Conservation (phyloP, 2,329 filamentous ascomycete species). For the Eurotiales sp. region DNA sequence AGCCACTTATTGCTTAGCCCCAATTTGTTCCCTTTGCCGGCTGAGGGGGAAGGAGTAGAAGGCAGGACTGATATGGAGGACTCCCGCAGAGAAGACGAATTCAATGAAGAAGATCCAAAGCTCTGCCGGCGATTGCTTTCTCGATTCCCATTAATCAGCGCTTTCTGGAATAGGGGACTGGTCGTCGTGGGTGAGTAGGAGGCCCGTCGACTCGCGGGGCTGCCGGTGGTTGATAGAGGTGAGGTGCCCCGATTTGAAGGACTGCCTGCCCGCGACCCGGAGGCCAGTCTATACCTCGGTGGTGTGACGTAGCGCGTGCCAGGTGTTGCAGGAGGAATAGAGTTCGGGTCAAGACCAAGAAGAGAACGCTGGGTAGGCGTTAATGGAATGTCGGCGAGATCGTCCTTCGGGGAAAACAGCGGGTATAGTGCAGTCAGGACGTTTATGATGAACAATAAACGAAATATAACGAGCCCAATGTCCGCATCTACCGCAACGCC, state of each 20-base stretch:
- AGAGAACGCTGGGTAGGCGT: conserved; percentile 84
- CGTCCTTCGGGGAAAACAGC: conserved; percentile 67
- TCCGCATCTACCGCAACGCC: conserved; percentile 35
- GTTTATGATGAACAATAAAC: conserved; percentile 65
- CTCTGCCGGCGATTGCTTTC: conserved; percentile 55
- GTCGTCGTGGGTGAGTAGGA: conserved; percentile 51
- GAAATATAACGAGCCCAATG: conserved; percentile 52
- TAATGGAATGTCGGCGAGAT: conserved; percentile 82
- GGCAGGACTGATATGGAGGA: conserved; percentile 55
- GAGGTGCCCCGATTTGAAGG: conserved; percentile 36
- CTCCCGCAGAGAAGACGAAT: conserved; percentile 33
- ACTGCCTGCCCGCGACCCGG: conserved; percentile 50
- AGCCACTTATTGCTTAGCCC: conserved; percentile 90
- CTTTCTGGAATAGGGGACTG: conserved; percentile 66
- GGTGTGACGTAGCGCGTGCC: conserved; percentile 76
- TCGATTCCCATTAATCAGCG: conserved; percentile 45
- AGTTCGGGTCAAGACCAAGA: conserved; percentile 71
- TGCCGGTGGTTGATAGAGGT: conserved; percentile 35
- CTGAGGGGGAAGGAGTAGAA: conserved; percentile 65
- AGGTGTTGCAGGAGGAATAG: conserved; percentile 60
- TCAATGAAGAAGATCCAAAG: conserved; percentile 54
- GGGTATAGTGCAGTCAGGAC: conserved; percentile 68
- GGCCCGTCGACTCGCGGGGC: conserved; percentile 30
- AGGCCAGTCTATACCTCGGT: conserved; percentile 76
- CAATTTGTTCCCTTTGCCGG: conserved; percentile 66